Conservation (phyloP, 2,329 filamentous ascomycete genomes). For the Epichloe bromicola region DNA sequence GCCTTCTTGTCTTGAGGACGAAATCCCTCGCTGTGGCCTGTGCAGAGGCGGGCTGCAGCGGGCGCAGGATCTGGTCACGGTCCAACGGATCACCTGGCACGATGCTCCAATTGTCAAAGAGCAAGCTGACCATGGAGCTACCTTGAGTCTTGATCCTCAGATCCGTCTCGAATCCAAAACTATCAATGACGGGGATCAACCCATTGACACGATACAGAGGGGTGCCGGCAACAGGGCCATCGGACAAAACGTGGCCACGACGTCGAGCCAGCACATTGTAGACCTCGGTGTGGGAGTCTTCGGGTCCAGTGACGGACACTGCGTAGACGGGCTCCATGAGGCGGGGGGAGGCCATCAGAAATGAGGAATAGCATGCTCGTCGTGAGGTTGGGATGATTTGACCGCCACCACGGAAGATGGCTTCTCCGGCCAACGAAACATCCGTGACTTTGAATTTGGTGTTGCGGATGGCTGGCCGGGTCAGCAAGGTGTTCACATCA, state of each 20-base stretch:
- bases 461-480: constrained; percentile 69
- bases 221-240: constrained; percentile 86
- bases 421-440: constrained; percentile 70
- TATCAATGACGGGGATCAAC: constrained; percentile 89
- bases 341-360: constrained; percentile 88
- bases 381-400: constrained; percentile 95
- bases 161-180: constrained; percentile 96
- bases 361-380: constrained; percentile 86
- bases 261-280: constrained; percentile 87
- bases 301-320: constrained; percentile 83
- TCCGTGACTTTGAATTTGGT: constrained; percentile 96
- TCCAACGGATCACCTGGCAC: constrained; percentile 94
- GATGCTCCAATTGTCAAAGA: constrained; percentile 93
- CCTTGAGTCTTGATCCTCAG: constrained; percentile 92
- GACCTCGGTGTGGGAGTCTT: constrained; percentile 74
- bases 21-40: constrained; percentile 92
- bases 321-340: constrained; percentile 95
- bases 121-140: constrained; percentile 75
- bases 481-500: constrained; percentile 1
- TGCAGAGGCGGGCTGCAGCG: constrained; percentile 75
- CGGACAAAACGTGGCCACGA: constrained; percentile 84
- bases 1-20: constrained; percentile 83
- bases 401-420: constrained; percentile 88
- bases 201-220: constrained; percentile 87
- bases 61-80: constrained; percentile 65